A percentile compares a stretch with the other conserved stretches of the same genome.
phyloP scores from a whole-genome alignment of 2,329 filamentous ascomycete genomes.

The Paramyrothecium sp. region DNA sequence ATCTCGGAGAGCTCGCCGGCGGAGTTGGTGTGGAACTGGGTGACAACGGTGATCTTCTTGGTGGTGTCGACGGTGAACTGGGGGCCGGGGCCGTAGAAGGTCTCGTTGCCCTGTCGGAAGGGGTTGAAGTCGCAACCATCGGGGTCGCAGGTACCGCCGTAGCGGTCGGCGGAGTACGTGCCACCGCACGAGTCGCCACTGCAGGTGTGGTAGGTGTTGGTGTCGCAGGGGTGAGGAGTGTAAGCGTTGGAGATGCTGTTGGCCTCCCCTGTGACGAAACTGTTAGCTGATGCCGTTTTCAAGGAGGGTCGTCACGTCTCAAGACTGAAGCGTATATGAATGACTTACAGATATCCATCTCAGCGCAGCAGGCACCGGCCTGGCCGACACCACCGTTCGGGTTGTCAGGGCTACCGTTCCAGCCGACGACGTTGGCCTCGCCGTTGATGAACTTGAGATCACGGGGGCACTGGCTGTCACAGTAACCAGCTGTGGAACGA shows the following conservation, averaged over 20 bases:
- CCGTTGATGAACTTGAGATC: constrained; percentile 55
- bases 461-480: constrained; percentile 47
- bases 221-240: constrained; percentile 61
- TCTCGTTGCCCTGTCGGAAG: constrained; percentile 59
- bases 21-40: constrained; percentile 51
- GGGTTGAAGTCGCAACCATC: constrained; percentile 68
- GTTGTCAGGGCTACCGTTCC: constrained; percentile 47
- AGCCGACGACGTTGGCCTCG: constrained; percentile 47
- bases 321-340: not conserved
- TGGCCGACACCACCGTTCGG: constrained; percentile 47
- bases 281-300: not conserved
- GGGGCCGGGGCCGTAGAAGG: constrained; percentile 54
- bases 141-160: constrained; percentile 60
- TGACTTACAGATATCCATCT: constrained; percentile 49
- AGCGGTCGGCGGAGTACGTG: constrained; percentile 47
- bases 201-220: constrained; percentile 47
- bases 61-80: constrained; percentile 55
- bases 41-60: constrained; percentile 60
- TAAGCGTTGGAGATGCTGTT: constrained; percentile 62
- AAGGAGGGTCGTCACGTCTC: not conserved
- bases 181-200: constrained; percentile 47
- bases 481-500: constrained; percentile 34
- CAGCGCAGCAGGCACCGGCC: constrained; percentile 53
- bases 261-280: constrained; percentile 42
- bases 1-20: constrained; percentile 55